Evolutionary conservation across 768 basidiomycete genomes (phyloP).

Genomic region (Russula abietina): DNA sequence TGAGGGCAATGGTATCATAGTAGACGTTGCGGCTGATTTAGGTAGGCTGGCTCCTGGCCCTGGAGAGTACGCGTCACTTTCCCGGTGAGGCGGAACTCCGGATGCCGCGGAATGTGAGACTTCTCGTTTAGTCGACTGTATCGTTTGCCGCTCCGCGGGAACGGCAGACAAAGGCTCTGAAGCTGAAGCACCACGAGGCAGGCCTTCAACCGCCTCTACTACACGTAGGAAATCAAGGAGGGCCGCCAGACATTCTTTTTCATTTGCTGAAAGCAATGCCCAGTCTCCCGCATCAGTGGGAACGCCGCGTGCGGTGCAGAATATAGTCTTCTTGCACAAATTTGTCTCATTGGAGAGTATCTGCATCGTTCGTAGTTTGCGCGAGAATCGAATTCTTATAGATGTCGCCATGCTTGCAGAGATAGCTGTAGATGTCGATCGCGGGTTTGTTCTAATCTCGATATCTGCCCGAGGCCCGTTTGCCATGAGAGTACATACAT

Average conservation of each 20-base stretch:
- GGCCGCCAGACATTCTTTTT: constrained; percentile 18
- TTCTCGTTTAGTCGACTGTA: neutral
- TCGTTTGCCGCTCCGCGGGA: neutral
- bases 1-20: neutral
- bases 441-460: constrained; percentile 31
- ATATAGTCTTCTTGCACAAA: constrained; percentile 20
- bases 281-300: constrained; percentile 18
- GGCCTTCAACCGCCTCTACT: constrained; percentile 18
- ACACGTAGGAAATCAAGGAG: constrained; percentile 21
- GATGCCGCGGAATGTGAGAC: neutral
- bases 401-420: neutral
- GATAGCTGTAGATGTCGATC: neutral
- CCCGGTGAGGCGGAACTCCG: neutral
- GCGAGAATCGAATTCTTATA: constrained; percentile 20
- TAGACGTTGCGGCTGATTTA: neutral
- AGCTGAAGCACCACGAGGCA: neutral
- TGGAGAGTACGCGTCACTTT: neutral
- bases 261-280: constrained; percentile 11
- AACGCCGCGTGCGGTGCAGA: constrained; percentile 18
- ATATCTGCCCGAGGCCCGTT: constrained; percentile 42
- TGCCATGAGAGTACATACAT: constrained; percentile 44
- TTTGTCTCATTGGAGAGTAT: constrained; percentile 8
- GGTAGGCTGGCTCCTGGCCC: neutral
- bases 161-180: neutral
- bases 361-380: constrained; percentile 23